Percentiles rank a stretch among this genome's conserved stretches.
Conservation (phyloP, 1,284 basidiomycete species). For the Fomitiporia mediterranea region DNA sequence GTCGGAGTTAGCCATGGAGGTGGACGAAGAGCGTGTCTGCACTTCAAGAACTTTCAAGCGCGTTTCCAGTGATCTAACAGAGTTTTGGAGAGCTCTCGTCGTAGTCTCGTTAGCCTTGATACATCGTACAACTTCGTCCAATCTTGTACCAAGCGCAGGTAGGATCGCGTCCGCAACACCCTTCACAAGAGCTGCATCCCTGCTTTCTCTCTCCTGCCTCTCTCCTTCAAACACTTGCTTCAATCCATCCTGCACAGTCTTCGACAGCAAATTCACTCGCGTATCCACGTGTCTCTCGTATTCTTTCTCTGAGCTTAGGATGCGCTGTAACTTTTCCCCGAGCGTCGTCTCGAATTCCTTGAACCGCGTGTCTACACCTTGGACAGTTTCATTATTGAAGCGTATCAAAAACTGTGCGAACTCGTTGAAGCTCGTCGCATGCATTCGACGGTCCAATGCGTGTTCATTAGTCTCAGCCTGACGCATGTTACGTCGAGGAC, state of each 20-base stretch:
- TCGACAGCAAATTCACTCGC: not conserved
- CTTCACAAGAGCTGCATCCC: not conserved
- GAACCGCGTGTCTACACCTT: not conserved
- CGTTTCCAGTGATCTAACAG: not conserved
- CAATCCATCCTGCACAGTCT: not conserved
- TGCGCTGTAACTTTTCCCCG: not conserved
- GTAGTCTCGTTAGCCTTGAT: not conserved
- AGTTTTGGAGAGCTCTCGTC: not conserved
- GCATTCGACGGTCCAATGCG: no score
- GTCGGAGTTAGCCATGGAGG: not conserved
- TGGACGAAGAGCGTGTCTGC: not conserved
- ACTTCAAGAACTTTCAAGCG: not conserved
- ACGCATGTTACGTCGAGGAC: not conserved
- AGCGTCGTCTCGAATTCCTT: not conserved
- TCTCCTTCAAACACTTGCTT: not conserved
- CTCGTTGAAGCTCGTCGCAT: not conserved
- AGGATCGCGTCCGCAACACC: not conserved
- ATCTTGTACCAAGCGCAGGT: not conserved
- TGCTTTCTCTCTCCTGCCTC: no score
- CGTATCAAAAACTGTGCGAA: not conserved
- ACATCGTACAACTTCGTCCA: not conserved
- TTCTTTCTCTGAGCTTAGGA: not conserved
- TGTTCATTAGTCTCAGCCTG: not conserved
- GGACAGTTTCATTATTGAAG: slow-evolving; percentile 1
- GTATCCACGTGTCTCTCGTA: not conserved